Base-by-base conservation (phyloP, 805 yeast species). In the Wickerhamiella alocasiicola region DNA sequence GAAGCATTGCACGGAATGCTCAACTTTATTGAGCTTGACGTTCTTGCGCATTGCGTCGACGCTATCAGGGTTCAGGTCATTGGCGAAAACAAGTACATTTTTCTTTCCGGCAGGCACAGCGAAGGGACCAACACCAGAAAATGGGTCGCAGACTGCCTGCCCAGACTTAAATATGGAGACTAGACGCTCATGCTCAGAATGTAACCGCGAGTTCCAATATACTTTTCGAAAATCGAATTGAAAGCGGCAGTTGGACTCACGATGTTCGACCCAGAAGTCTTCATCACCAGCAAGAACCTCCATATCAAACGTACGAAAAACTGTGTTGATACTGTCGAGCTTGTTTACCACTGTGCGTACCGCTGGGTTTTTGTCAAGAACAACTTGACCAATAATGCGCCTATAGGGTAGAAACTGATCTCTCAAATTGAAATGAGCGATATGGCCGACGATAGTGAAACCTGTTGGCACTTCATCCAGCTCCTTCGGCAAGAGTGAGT, bases 41-140 rank as follows among this genome's bases (percentile, higher is more conserved):
- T 91, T 91, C 23, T 69, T 68, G 28, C 63, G 57, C 62, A 91
- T 68, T 53, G 81, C 79, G 48, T 74, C 72, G 60, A 64, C 81
- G 44, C 94, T 78, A 45, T 79, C 81, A 0, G 96, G 97, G 54
- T 91, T 91, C 56, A 91, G 66, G 58, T 91, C 99, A 56, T 87
- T 91, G 9, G 96, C 95, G 50, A 91, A 66, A 0, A 83, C 94
- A 39, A 87, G 57, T 9, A 77, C 80, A 12, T 71, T 71, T 46
- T 79, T 82, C 58, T 80, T 84, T 11, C 87, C 97, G 0, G 96
- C 94, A 0, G 99, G 99, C 1, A 91, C 74, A 1, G 94, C 88
- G 64, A 93, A 91, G 4, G 99, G 99, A 0, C 99, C 99, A 2
- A 91, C 97, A 35, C 99, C 99, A 1, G 95, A 97, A 74, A 93